phyloP scores from a whole-genome alignment of 768 basidiomycete genomes.

The Pisolithus albus region DNA sequence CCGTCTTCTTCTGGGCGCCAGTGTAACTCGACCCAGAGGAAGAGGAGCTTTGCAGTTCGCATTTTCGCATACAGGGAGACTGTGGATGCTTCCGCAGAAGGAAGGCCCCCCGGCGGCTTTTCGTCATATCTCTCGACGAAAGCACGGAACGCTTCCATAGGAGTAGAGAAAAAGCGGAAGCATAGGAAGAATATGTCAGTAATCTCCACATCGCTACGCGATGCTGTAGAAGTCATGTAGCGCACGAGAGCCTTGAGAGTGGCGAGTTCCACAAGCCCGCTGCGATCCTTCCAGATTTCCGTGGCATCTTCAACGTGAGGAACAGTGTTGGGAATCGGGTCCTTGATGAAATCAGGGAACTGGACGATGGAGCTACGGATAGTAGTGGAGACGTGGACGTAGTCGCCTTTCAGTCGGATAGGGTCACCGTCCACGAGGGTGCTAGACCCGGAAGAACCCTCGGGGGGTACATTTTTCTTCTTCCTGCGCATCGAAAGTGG shows the following conservation, averaged over 20 bases:
- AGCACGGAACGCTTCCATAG: slow-evolving; percentile 37
- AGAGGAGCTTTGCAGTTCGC: slow-evolving; percentile 53
- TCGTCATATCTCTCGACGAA: slow-evolving; percentile 48
- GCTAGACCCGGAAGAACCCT: slow-evolving; percentile 12
- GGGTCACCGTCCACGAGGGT: slow-evolving; percentile 14
- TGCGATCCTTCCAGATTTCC: slow-evolving; percentile 23
- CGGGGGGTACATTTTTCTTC: not conserved
- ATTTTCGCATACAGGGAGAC: slow-evolving; percentile 47
- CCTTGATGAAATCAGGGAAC: slow-evolving; percentile 22
- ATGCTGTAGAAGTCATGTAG: slow-evolving; percentile 39
- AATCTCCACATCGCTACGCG: slow-evolving; percentile 36
- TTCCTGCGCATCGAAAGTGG: not conserved
- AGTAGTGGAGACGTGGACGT: slow-evolving; percentile 18
- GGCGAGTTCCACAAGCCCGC: slow-evolving; percentile 26
- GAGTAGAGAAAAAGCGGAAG: slow-evolving; percentile 61
- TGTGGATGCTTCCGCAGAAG: slow-evolving; percentile 28
- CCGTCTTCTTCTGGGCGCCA: slow-evolving; percentile 55
- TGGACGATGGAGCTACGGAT: slow-evolving; percentile 22
- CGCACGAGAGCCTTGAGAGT: slow-evolving; percentile 39
- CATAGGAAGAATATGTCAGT: slow-evolving; percentile 56
- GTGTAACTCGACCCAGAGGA: slow-evolving; percentile 65
- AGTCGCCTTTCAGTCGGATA: slow-evolving; percentile 10
- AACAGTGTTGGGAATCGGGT: slow-evolving; percentile 24
- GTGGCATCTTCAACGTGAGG: slow-evolving; percentile 22
- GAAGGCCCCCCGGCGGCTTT: slow-evolving; percentile 9